Evolutionary conservation across 2,329 filamentous ascomycete genomes (phyloP).

Genomic region (Ophiostoma triangulosporum): DNA sequence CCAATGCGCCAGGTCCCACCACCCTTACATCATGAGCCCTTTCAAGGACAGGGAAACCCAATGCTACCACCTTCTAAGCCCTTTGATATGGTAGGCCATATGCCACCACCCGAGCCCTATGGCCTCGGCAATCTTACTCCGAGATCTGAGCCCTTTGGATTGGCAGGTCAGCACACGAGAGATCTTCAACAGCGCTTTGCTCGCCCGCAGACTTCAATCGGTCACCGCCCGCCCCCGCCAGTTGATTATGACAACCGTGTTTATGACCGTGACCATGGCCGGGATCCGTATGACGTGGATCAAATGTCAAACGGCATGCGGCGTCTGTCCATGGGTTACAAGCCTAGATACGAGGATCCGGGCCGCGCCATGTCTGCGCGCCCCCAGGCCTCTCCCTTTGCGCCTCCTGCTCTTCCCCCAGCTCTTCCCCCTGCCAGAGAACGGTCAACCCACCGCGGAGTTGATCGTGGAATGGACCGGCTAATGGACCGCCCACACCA

Average conservation of each 20-base stretch:
- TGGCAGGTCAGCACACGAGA: neutral
- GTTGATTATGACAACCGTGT: slow-evolving; percentile 16
- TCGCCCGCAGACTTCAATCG: slow-evolving; percentile 27
- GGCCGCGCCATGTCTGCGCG: slow-evolving; percentile 30
- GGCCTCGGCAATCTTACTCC: too few species aligned
- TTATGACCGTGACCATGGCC: slow-evolving; percentile 15
- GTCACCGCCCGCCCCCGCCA: slow-evolving; percentile 18
- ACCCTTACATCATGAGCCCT: neutral
- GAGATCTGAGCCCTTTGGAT: too few species aligned
- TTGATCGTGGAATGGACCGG: neutral
- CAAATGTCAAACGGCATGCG: slow-evolving; percentile 22
- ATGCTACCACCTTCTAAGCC: neutral
- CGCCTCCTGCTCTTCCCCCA: slow-evolving; percentile 18
- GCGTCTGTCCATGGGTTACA: slow-evolving; percentile 29
- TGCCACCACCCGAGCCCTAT: neutral
- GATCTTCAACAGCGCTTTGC: slow-evolving; percentile 15
- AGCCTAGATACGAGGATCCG: slow-evolving; percentile 25
- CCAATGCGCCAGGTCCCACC: neutral
- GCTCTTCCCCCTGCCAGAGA: neutral
- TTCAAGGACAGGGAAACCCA: neutral
- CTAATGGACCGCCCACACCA: neutral
- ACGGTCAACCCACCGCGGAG: neutral
- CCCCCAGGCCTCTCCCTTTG: slow-evolving; percentile 19
- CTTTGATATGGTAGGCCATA: neutral
- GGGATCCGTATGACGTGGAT: slow-evolving; percentile 29